Evolutionary conservation across 108 stramenopile genomes (phyloP), one percentile per base, ranked within the genome.

Genomic region (Thalassiosira profunda): DNA sequence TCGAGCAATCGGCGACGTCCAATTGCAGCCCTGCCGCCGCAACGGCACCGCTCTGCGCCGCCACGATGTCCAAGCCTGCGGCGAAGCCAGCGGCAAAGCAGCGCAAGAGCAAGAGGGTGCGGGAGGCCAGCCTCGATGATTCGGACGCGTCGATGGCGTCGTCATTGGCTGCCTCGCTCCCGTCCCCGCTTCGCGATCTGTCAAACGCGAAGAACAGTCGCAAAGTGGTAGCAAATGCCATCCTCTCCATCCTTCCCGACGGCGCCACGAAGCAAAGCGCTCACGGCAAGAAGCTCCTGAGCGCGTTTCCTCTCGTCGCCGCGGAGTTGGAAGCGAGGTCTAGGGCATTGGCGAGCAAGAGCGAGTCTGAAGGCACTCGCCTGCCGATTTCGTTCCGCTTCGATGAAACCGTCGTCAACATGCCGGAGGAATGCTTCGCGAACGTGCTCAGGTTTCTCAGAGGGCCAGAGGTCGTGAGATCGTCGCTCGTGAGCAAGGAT

Each of bases 351-450:
- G 70, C 70, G 1, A 47, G 62, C 33, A 26, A 14, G 14, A 71
- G 34, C 11, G 62, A 37, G 18, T 24, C 61, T 1, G 34, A 51
- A 20, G 70, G 70, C 1, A 23, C 14, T 6, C 48, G 18, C 1
- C 29, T 21, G 5, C 70, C 70, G 14, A 71, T 71, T 21, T 29
- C 49, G n/a, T 71, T 71, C 52, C 48, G 26, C n/a, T 71, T 71
- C 49, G n/a, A n/a, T n/a, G n/a, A n/a, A n/a, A n/a, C n/a, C n/a
- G n/a, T n/a, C n/a, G 64, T 71, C 26, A 25, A 30, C 30, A 48
- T 71, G 12, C 70, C 62, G 1, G 70, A 71, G 29, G 70, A 71
- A 8, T 63, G 47, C 2, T 71, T 71, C 12, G 4, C 36, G 28
- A 18, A 18, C 1, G 15, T 53, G 0, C 29, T 71, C 37, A 53